Evolutionary conservation across 129 eudicot species (phyloP).

Genomic region (Smallanthus sonchifolius): DNA sequence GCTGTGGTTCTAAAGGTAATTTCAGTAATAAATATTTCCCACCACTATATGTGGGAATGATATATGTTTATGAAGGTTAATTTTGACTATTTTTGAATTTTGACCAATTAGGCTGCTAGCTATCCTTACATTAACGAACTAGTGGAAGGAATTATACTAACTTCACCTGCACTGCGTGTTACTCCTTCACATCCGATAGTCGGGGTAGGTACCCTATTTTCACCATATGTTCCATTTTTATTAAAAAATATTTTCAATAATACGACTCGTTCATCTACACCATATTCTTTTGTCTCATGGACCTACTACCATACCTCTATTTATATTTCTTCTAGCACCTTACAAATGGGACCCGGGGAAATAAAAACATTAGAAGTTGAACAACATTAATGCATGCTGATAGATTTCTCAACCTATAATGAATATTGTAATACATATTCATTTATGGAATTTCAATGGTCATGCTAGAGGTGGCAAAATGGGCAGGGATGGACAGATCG

Average conservation of each 20-base stretch:
- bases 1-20: conserved; percentile 85
- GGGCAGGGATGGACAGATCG: background rate
- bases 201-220: conserved; percentile 52
- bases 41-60: background rate
- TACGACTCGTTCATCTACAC: background rate
- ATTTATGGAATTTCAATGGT: background rate
- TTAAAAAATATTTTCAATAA: background rate
- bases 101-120: conserved; percentile 65
- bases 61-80: background rate
- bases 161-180: conserved; percentile 98
- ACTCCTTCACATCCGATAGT: conserved; percentile 98
- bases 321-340: background rate
- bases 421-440: background rate
- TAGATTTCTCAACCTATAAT: background rate
- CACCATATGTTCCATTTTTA: background rate
- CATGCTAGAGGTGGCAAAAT: background rate
- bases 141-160: conserved; percentile 81
- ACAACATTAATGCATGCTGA: background rate
- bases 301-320: background rate
- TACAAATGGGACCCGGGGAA: conserved; percentile 7
- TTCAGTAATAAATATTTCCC: background rate
- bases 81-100: background rate
- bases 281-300: background rate
- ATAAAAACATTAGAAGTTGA: conserved; percentile 6
- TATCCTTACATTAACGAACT: conserved; percentile 70